Base-by-base conservation (phyloP, 352 stramenopile species). In the Pythium vanterpoolii region DNA sequence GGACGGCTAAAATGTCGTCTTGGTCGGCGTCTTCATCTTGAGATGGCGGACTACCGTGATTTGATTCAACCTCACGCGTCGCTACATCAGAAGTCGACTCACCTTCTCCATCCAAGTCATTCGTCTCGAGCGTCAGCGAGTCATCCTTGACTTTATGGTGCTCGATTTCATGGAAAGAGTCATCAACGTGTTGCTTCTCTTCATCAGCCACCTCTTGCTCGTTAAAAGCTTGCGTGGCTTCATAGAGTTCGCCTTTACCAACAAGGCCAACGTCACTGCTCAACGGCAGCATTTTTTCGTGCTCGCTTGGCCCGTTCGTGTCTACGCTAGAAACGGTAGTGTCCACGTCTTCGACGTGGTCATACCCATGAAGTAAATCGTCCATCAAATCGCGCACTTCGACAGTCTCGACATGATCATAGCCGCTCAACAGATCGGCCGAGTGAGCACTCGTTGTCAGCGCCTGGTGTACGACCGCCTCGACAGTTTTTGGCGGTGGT, bases 341-440 rank as follows among this genome's bases (percentile, higher is more conserved):
- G 18, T 64, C 58, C 6, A 45, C 58, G 1, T 33, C 18, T 27
- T 66, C 59, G 3, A 68, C 38, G 18, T 60, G 24, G 27, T 69
- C 56, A 30, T 64, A 69, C 18, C 31, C 47, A 0, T 40, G 9
- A 0, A 64, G 43, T 26, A 26, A 45, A 48, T 67, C 28, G 21
- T 45, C 19, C 8, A n/a, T 5, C 5, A n/a, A 4, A 10, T 34
- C 28, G 1, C 1, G 4, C 27, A 44, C 6, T 11, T 60, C 48
- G 4, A 40, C 47, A 33, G n/a, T 49, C 56, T 86, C 78, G 18
- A 83, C 56, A 44, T 85, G 73, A 1, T 57, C 49, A 58, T 66
- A 86, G 4, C 42, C 66, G 3, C 43, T 21, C 21, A 88, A 55
- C 9, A 82, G 55, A 33, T 79, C 68, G 9, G 47, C 1, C 10